Percentiles rank a stretch among this genome's conserved stretches.
These are phyloP conservation scores for Candida nitratophila DNA, from an alignment of 805 yeast genomes.

Conservation along the genomic window DNA sequence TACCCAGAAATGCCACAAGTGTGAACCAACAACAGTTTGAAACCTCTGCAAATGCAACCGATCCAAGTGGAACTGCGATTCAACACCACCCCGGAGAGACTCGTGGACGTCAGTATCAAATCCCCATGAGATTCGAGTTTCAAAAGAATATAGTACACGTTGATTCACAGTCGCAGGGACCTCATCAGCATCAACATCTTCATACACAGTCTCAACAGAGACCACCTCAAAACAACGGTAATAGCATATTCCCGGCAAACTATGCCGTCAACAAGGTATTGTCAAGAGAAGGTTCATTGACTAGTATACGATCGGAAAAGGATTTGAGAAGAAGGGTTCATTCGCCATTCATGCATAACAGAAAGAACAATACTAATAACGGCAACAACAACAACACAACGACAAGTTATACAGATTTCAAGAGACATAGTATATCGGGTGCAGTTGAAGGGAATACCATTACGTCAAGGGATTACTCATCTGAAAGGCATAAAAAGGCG, in stretches of 20 bases:
- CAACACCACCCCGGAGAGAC: too few species aligned
- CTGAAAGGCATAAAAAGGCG: constrained; percentile 5
- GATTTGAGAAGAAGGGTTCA: constrained; percentile 5
- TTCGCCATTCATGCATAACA: constrained; percentile 7
- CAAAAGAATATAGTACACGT: constrained; percentile 12
- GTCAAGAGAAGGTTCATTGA: constrained; percentile 8
- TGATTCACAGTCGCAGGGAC: background rate
- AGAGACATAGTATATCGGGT: constrained; percentile 16
- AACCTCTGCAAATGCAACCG: too few species aligned
- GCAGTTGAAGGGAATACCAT: constrained; percentile 2
- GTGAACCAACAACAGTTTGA: too few species aligned
- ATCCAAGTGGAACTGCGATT: too few species aligned
- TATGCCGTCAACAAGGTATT: constrained; percentile 9
- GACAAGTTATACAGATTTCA: constrained; percentile 7
- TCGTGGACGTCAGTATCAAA: constrained; percentile 22
- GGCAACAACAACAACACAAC: background rate
- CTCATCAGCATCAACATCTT: background rate
- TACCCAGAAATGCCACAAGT: too few species aligned
- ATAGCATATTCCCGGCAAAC: constrained; percentile 8
- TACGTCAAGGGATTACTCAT: constrained; percentile 2
- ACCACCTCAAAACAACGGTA: background rate
- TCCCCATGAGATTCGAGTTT: constrained; percentile 22
- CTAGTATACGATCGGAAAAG: constrained; percentile 3
- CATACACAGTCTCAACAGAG: constrained; percentile 1
- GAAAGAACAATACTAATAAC: background rate